Evolutionary conservation across 805 yeast genomes (phyloP).

Genomic region (Ogataea paradorogensis): DNA sequence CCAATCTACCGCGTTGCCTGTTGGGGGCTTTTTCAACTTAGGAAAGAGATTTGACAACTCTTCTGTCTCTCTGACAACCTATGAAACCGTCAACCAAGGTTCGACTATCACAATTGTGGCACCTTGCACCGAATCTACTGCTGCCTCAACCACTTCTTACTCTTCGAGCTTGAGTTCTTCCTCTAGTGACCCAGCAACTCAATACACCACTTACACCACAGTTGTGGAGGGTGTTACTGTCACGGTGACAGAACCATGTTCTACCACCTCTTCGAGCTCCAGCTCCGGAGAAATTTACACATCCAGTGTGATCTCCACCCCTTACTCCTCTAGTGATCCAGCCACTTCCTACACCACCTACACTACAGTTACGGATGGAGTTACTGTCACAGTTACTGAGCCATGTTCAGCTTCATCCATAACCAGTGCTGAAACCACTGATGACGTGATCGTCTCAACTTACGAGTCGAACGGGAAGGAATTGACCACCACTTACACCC

Average conservation of each 20-base stretch:
- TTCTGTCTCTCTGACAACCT: constrained; percentile 17
- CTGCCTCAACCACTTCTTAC: background rate
- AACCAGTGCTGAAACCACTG: constrained; percentile 5
- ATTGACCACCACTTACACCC: constrained; percentile 21
- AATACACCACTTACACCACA: constrained; percentile 19
- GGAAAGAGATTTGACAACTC: constrained; percentile 29
- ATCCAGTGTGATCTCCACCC: background rate
- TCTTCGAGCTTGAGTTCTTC: background rate
- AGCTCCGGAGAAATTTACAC: background rate
- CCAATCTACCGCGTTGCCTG: constrained; percentile 20
- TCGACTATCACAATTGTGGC: constrained; percentile 21
- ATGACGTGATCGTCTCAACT: constrained; percentile 16
- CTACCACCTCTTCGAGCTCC: constrained; percentile 1
- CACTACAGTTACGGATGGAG: constrained; percentile 19
- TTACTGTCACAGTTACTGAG: constrained; percentile 22
- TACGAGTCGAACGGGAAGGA: constrained; percentile 18
- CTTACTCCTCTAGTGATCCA: background rate
- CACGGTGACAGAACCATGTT: constrained; percentile 20
- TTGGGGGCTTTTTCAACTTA: constrained; percentile 19
- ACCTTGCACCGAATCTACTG: constrained; percentile 6
- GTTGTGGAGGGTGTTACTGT: constrained; percentile 21
- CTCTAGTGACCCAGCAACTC: constrained; percentile 1
- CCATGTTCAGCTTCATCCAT: constrained; percentile 14
- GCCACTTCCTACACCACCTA: constrained; percentile 17
- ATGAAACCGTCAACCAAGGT: constrained; percentile 20